Base-by-base conservation (phyloP, 345 rosid species). In the Linum lewisii region DNA sequence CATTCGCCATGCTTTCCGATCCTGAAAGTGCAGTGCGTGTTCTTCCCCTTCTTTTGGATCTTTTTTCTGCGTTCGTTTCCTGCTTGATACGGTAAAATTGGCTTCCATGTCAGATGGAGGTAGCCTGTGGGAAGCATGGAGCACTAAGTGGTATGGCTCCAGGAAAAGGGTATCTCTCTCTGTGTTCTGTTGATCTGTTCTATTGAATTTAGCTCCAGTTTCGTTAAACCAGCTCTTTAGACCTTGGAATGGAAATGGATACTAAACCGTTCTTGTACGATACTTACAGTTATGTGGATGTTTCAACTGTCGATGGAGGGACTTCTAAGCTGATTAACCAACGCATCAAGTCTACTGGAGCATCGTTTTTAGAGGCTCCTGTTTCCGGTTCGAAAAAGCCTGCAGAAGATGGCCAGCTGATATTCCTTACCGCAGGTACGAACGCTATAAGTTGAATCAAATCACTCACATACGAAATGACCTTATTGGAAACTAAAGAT, bases 21-120 rank as follows among this genome's bases (percentile, higher is more conserved):
- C 98, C 98, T 69, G 88, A 88, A 78, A 85, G 90, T 81, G 95
- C 98, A 78, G 98, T 91, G 88, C 77, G 98, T 88, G 81, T 81
- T 78, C 78, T 24, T 67, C 63, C 34, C 34, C 34, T 8, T 29
- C 34, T n/a, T n/a, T n/a, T n/a, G n/a, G 34, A 29, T 25, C 3
- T 23, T 52, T 11, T 5, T 32, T 50, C 24, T 16, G 57, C 3
- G 7, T 60, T n/a, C 7, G 24, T 34, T 21, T 50, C 63, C 54
- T 64, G 45, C 51, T 71, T 69, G 44, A 36, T 20, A n/a, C 13
- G 60, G 57, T 62, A 64, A 60, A 47, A 56, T 45, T 57, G 68
- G 60, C 63, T 64, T 67, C 13, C 47, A 19, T 63, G 52, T 65
- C 73, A 91, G 98, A 49, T 85, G 59, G 87, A 86, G 74, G 95